These are phyloP conservation scores for Escovopsis sp. DNA, from an alignment of 2,329 filamentous ascomycete species.

Conservation along the genomic window DNA sequence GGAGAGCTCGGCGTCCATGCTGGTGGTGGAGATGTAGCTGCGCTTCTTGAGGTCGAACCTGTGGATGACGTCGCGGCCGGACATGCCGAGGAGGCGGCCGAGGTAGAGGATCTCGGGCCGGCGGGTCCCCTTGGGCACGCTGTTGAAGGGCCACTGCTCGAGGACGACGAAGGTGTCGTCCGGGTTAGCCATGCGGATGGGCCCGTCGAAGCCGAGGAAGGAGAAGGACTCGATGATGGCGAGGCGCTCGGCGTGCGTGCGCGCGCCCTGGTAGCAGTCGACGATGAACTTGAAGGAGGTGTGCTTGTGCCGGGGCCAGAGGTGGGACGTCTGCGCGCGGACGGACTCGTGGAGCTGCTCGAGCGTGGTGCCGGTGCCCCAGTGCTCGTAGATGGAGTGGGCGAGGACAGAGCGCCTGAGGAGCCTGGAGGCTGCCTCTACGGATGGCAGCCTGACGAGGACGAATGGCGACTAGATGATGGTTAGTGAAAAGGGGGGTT, in stretches of 20 bases:
- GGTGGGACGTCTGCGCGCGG: slow-evolving; percentile 37
- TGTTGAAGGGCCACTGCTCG: slow-evolving; percentile 59
- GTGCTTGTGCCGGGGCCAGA: slow-evolving; percentile 52
- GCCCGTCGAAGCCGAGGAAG: slow-evolving; percentile 65
- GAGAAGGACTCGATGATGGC: slow-evolving; percentile 68
- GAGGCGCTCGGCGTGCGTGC: slow-evolving; percentile 47
- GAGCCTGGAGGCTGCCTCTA: slow-evolving; percentile 48
- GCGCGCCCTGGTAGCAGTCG: slow-evolving; percentile 68
- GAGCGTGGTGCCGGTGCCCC: slow-evolving; percentile 60
- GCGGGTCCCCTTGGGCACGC: slow-evolving; percentile 30
- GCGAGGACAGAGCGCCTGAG: slow-evolving; percentile 66
- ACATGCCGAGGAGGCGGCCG: slow-evolving; percentile 53
- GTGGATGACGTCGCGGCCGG: slow-evolving; percentile 51
- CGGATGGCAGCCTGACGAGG: slow-evolving; percentile 53
- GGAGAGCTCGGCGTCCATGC: slow-evolving; percentile 91
- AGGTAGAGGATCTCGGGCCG: slow-evolving; percentile 51
- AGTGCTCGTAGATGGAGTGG: slow-evolving; percentile 77
- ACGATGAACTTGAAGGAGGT: slow-evolving; percentile 71
- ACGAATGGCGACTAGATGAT: slow-evolving; percentile 66
- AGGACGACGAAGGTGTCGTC: slow-evolving; percentile 67
- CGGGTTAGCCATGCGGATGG: slow-evolving; percentile 60
- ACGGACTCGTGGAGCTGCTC: slow-evolving; percentile 54
- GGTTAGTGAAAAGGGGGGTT: neutral
- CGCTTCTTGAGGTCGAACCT: slow-evolving; percentile 87
- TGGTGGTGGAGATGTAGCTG: slow-evolving; percentile 86